A percentile compares a stretch with the other conserved stretches of the same genome.
Conservation (phyloP, 2,329 filamentous ascomycete species). For the Alternaria brassicae region DNA sequence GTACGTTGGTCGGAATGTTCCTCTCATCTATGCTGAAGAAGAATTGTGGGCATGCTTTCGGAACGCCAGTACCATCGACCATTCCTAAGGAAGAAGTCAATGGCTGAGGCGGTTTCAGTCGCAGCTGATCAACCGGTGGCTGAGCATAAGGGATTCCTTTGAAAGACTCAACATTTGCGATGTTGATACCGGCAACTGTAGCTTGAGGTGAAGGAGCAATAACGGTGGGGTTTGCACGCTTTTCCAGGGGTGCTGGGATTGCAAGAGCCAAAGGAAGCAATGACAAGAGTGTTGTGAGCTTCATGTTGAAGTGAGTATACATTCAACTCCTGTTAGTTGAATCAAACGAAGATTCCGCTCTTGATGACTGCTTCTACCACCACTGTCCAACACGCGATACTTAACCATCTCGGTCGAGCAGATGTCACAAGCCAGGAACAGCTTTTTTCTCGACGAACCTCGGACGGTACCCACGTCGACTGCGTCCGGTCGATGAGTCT, state of each 20-base stretch:
- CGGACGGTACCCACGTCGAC: constrained; percentile 19
- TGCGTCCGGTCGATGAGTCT: constrained; percentile 26
- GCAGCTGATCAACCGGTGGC: constrained; percentile 69
- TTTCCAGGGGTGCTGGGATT: constrained; percentile 51
- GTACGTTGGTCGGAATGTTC: constrained; percentile 45
- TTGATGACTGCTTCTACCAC: neutral
- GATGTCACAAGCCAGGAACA: constrained; percentile 27
- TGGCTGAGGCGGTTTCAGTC: constrained; percentile 72
- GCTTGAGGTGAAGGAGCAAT: constrained; percentile 60
- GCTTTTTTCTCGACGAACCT: constrained; percentile 19
- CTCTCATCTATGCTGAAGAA: constrained; percentile 60
- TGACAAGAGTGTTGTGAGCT: constrained; percentile 28
- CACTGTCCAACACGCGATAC: constrained; percentile 13
- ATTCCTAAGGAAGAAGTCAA: constrained; percentile 66
- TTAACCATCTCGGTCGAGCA: constrained; percentile 4
- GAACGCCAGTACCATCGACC: constrained; percentile 64
- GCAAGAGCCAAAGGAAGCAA: constrained; percentile 41
- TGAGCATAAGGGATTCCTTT: constrained; percentile 78
- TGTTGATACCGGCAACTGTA: constrained; percentile 61
- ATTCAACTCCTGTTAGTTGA: neutral
- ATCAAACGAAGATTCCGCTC: neutral
- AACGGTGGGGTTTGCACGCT: constrained; percentile 61
- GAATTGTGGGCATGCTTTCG: constrained; percentile 76
- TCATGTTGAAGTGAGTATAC: constrained; percentile 32
- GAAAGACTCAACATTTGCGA: constrained; percentile 68